Conservation (phyloP, 805 yeast genomes). For the Saccharomycopsis oosterbeekiorum region DNA sequence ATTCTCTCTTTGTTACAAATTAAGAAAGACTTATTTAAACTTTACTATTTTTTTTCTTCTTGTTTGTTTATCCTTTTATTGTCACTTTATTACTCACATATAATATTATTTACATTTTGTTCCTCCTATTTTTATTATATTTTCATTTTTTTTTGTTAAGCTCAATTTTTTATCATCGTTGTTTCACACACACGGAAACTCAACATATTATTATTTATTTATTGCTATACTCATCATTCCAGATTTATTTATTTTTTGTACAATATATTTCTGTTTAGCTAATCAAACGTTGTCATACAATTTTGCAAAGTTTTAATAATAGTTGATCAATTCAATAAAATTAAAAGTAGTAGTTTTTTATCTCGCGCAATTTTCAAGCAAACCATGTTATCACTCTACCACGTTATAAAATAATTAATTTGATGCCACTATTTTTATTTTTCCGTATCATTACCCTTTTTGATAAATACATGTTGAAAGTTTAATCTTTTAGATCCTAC, state of each 20-base stretch:
- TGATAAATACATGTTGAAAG: background rate
- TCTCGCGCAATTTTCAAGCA: no score
- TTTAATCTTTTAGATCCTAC: background rate
- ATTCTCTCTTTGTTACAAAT: background rate
- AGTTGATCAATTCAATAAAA: no score
- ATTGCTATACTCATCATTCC: background rate
- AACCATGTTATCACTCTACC: no score
- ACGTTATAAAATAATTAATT: no score
- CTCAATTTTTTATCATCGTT: background rate
- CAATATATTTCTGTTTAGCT: background rate
- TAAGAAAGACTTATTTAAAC: background rate
- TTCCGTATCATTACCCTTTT: background rate
- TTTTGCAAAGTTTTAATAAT: no score
- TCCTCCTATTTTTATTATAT: background rate
- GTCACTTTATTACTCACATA: background rate
- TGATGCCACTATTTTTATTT: no score
- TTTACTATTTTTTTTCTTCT: background rate
- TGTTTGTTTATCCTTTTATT: background rate
- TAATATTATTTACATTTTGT: background rate
- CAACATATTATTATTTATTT: conserved; percentile 2
- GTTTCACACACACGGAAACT: background rate
- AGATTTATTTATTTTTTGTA: background rate
- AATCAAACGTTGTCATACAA: no score
- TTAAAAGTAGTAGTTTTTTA: no score
- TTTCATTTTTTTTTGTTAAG: conserved; percentile 1